phyloP scores from a whole-genome alignment of 306 rosid species.

The Cicer chorassanicum region DNA sequence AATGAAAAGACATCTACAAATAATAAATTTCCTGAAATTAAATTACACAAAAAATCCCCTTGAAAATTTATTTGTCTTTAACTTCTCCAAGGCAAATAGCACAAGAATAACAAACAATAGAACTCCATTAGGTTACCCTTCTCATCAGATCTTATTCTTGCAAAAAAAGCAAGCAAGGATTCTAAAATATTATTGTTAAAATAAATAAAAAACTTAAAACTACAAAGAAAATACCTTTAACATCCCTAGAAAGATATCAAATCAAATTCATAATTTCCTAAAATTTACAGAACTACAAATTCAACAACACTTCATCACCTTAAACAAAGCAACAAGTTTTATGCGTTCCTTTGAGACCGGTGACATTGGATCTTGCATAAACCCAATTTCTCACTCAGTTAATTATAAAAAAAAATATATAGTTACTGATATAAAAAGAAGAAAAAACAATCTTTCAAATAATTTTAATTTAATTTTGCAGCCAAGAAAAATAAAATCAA shows the following conservation, averaged over 20 bases:
- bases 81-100: too few species aligned
- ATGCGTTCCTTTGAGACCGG: conserved; percentile 14
- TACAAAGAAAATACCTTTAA: conserved; percentile 39
- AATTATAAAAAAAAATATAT: background rate
- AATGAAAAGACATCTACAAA: background rate
- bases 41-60: background rate
- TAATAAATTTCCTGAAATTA: conserved; percentile 8
- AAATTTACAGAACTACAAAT: conserved; percentile 44
- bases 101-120: conserved; percentile 53
- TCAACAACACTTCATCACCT: conserved; percentile 32
- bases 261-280: conserved; percentile 34
- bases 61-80: too few species aligned
- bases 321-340: background rate
- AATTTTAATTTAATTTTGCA: too few species aligned
- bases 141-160: conserved; percentile 42
- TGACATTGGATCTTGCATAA: conserved; percentile 19
- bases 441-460: too few species aligned
- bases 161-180: conserved; percentile 59
- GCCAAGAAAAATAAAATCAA: too few species aligned
- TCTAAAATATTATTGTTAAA: background rate
- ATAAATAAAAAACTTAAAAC: conserved; percentile 41
- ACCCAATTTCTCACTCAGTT: conserved; percentile 8
- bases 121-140: conserved; percentile 40
- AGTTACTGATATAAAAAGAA: too few species aligned
- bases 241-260: conserved; percentile 45